Base-by-base conservation (phyloP, 495 filamentous ascomycete species). In the Bacidia rubella region DNA sequence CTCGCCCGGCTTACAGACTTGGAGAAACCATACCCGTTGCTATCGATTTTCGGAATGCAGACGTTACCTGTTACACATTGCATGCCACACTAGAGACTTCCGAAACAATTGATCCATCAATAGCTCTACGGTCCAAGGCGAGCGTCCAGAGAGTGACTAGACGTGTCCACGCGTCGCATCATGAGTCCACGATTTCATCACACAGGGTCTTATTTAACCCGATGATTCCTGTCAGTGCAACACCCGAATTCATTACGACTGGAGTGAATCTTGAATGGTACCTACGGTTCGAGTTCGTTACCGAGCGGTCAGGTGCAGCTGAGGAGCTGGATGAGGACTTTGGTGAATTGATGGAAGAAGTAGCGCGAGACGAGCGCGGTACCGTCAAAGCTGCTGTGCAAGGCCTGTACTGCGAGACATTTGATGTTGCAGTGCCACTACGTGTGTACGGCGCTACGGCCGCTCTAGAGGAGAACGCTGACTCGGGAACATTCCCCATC, bases 1-100 rank as follows among this genome's bases (percentile, higher is more conserved):
- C 88, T 20, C 81, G 93, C n/a, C 86, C 93, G 0, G 82, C 90
- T 0, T 95, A 95, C 69, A 79, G 89, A 40, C 75, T 97, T 10
- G 92, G 92, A 26, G 92, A 98, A 64, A 80, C 81, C 0, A 77
- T 98, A 22, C 83, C 79, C 23, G 80, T 83, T 29, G 83, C 81
- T 3, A 74, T 98, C 39, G 88, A 97, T 63, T 93, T 97, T 60
- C 70, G 76, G 7, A 69, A 75, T 25, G 79, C 82, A 1, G 74
- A 85, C 39, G 75, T 90, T 38, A 81, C 84, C 4, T 87, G 85
- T 65, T 90, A 87, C 59, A 84, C 88, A 20, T 70, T 93, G 24
- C 79, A 85, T 56, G 76, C 81, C 5, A 77, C 83, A 0, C 69
- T 94, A 25, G 87, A 94, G 64, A 85, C 84, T 12, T 76, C 78